Evolutionary conservation across 805 yeast genomes (phyloP).

Genomic region (Yamadazyma scolyti): DNA sequence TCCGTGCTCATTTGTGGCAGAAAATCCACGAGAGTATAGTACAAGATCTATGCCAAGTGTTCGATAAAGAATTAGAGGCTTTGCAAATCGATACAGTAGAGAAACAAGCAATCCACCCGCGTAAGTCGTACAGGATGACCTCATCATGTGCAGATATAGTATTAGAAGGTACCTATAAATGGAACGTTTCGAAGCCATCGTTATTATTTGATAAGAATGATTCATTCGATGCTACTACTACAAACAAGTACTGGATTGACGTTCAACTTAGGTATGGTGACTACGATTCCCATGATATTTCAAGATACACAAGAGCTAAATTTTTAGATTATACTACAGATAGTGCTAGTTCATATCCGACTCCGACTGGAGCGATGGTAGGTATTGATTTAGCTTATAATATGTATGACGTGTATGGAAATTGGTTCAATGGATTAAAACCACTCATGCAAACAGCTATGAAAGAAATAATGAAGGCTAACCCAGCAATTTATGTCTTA

Average conservation of each 20-base stretch:
- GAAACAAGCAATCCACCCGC: constrained; percentile 91
- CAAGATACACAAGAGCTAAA: constrained; percentile 89
- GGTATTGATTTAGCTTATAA: constrained; percentile 94
- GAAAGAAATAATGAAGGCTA: constrained; percentile 90
- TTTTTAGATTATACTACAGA: constrained; percentile 91
- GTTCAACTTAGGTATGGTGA: constrained; percentile 95
- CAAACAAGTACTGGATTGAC: constrained; percentile 88
- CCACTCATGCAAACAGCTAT: constrained; percentile 86
- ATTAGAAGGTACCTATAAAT: constrained; percentile 66
- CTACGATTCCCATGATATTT: constrained; percentile 94
- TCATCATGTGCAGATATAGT: constrained; percentile 92
- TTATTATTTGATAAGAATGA: constrained; percentile 71
- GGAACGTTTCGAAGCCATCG: constrained; percentile 85
- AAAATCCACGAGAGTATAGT: constrained; percentile 96
- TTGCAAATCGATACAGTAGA: constrained; percentile 81
- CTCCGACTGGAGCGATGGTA: constrained; percentile 87
- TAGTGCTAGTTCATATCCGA: constrained; percentile 79
- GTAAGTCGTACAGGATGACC: constrained; percentile 96
- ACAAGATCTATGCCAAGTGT: constrained; percentile 86
- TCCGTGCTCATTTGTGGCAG: constrained; percentile 98
- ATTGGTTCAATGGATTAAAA: constrained; percentile 95
- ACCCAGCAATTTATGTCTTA: constrained; percentile 87
- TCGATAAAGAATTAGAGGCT: constrained; percentile 82
- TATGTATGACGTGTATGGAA: constrained; percentile 94
- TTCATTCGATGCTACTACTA: constrained; percentile 50